phyloP scores from a whole-genome alignment of 192 early-diverging fungal genomes.

The Kappamyces sp. region DNA sequence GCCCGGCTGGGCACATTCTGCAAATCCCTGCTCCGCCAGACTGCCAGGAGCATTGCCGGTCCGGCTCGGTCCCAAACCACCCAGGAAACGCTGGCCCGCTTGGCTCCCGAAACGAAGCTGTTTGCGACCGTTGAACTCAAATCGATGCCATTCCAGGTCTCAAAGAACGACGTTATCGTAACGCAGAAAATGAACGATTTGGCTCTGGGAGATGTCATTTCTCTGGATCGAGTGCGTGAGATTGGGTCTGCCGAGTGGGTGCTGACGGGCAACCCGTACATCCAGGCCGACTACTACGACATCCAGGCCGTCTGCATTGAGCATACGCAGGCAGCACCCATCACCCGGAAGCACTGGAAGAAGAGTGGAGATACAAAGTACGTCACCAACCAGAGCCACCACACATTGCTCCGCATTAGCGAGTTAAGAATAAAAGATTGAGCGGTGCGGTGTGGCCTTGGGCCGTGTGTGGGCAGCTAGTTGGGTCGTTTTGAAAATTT shows the following conservation, averaged over 20 bases:
- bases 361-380: constrained; percentile 26
- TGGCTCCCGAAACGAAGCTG: constrained; percentile 37
- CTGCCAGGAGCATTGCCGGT: background rate
- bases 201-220: constrained; percentile 78
- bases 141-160: constrained; percentile 79
- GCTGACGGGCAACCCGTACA: constrained; percentile 78
- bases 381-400: constrained; percentile 30
- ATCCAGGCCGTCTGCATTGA: constrained; percentile 87
- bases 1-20: too few relatives aligned
- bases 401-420: constrained; percentile 39
- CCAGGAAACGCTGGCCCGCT: constrained; percentile 20
- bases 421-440: too few relatives aligned
- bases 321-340: constrained; percentile 55
- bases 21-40: background rate
- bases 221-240: constrained; percentile 80
- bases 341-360: constrained; percentile 32
- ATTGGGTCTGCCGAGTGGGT: constrained; percentile 77
- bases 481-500: too few relatives aligned
- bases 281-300: constrained; percentile 62
- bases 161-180: constrained; percentile 81
- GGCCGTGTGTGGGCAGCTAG: too few relatives aligned
- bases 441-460: too few relatives aligned
- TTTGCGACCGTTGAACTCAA: constrained; percentile 87
- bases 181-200: constrained; percentile 78
- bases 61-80: constrained; percentile 16